phyloP scores from a whole-genome alignment of 1,284 basidiomycete genomes.

The Rhodofomes roseus region DNA sequence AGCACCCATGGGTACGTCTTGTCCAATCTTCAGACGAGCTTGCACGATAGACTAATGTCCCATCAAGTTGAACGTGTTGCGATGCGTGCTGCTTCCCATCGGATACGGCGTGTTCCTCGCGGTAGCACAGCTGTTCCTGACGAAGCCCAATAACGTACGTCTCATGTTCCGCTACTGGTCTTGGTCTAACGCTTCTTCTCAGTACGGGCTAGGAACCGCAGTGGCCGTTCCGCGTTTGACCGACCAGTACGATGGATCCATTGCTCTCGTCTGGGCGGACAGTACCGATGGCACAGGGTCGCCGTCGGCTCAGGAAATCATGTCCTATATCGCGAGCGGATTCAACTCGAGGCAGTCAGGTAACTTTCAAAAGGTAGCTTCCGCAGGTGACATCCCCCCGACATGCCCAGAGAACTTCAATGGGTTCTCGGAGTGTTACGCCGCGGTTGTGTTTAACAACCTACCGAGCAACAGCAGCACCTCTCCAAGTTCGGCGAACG shows the following conservation, averaged over 20 bases:
- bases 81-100: slow-evolving; percentile 67
- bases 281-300: slow-evolving; percentile 48
- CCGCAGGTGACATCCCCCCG: slow-evolving; percentile 45
- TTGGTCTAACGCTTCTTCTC: neutral
- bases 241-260: slow-evolving; percentile 46
- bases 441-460: slow-evolving; percentile 62
- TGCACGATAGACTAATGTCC: neutral
- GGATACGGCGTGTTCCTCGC: slow-evolving; percentile 69
- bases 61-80: slow-evolving; percentile 55
- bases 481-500: neutral
- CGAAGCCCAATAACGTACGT: slow-evolving; percentile 53
- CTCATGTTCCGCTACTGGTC: slow-evolving; percentile 5
- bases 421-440: slow-evolving; percentile 66
- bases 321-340: slow-evolving; percentile 47
- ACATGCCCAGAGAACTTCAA: slow-evolving; percentile 76
- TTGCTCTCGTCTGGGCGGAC: slow-evolving; percentile 63
- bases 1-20: slow-evolving; percentile 56
- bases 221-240: slow-evolving; percentile 46
- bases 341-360: slow-evolving; percentile 43
- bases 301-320: slow-evolving; percentile 53
- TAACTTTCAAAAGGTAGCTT: slow-evolving; percentile 45
- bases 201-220: slow-evolving; percentile 67
- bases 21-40: neutral
- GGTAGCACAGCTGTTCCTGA: slow-evolving; percentile 55
- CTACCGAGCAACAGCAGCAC: slow-evolving; percentile 37